Percentiles rank a stretch among this genome's conserved stretches.
phyloP scores from a whole-genome alignment of 352 stramenopile genomes.

The Elongisporangium senticosum region DNA sequence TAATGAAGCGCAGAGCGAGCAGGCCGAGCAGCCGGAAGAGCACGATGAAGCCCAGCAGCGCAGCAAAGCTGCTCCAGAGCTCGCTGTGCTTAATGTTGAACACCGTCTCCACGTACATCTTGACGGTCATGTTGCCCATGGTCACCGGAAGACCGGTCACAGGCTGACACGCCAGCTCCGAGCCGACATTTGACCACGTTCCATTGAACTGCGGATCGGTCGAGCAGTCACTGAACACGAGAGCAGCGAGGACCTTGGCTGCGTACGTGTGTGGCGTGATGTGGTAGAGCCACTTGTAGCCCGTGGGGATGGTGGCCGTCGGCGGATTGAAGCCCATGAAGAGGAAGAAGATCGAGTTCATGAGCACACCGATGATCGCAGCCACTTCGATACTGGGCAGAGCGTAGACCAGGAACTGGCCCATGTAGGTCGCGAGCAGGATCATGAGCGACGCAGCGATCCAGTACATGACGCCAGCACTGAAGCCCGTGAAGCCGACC shows the following conservation, averaged over 20 bases:
- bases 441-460: conserved; percentile 25
- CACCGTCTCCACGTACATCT: conserved; percentile 25
- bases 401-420: conserved; percentile 28
- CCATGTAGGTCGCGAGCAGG: conserved; percentile 31
- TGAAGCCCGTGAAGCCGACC: conserved; percentile 35
- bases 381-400: conserved; percentile 27
- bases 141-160: conserved; percentile 26
- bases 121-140: conserved; percentile 25
- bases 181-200: conserved; percentile 9
- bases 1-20: conserved; percentile 23
- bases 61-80: conserved; percentile 14
- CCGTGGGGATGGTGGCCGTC: conserved; percentile 20
- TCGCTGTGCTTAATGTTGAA: conserved; percentile 24
- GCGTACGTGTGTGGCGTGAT: conserved; percentile 31
- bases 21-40: conserved; percentile 18
- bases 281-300: conserved; percentile 36
- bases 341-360: conserved; percentile 31
- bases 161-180: conserved; percentile 29
- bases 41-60: conserved; percentile 17
- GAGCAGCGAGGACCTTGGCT: conserved; percentile 20
- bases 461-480: conserved; percentile 32
- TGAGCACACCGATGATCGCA: conserved; percentile 29
- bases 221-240: conserved; percentile 24
- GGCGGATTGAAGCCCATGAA: conserved; percentile 38
- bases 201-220: conserved; percentile 18